Base-by-base conservation (phyloP, 2,329 filamentous ascomycete species). In the Anthostomella pinea region DNA sequence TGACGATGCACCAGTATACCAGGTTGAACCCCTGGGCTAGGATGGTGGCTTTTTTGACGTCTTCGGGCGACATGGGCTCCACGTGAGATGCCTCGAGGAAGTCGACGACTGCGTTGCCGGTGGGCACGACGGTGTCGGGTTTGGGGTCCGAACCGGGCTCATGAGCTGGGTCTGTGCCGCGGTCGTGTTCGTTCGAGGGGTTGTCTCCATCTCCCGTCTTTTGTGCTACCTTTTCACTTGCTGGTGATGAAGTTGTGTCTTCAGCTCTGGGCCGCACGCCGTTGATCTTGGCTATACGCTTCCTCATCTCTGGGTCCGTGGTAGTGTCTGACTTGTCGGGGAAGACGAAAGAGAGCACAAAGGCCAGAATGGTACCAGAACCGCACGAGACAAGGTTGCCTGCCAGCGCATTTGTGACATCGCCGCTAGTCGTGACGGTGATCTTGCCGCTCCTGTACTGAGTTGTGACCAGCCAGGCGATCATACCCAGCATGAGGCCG, bases 61-160 rank as follows among this genome's bases (percentile, higher is more conserved):
- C 48, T 5, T 52, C 48, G 0, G 62, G 59, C 27, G 68, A 60
- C 58, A 70, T 65, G 2, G 65, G 66, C 38, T 63, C 58, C n/a
- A 63, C 65, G 33, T 67, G 56, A 5, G 57, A 54, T 8, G 53
- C 43, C 38, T 64, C 62, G 5, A 68, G 61, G 39, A 60, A 69
- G 42, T 66, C 64, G 4, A 68, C 60, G 4, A 69, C 49, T 16
- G 65, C 63, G 35, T 69, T 69, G 18, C 59, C 59, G 2, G 59
- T 64, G 4, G 51, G 48, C 2, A 53, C 45, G 8, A 56, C 13
- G 2, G 51, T 50, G 10, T 55, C 51, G 1, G 57, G 52, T 11
- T 9, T 33, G 14, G 31, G 31, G 31, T 22, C 29, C 18, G 29
- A 22, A 9, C 14, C 14, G 18, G 8, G 7, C 30, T 6, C 30